A percentile compares a stretch with the other conserved stretches of the same genome.
Evolutionary conservation across 2,329 filamentous ascomycete genomes (phyloP).

Genomic region (Alternaria sp.): DNA sequence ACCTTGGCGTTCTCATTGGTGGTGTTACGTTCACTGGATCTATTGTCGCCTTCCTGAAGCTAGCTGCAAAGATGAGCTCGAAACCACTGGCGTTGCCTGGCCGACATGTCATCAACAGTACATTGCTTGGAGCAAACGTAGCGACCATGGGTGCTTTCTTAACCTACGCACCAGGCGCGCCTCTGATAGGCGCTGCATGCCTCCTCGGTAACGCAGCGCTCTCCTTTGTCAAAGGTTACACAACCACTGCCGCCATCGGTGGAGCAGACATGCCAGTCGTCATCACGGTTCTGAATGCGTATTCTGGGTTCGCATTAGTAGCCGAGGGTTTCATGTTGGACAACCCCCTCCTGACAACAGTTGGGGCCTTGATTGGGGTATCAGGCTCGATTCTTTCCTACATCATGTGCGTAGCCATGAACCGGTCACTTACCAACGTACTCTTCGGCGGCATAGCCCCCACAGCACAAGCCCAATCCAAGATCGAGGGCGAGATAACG

Average conservation of each 20-base stretch:
- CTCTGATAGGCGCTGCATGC: conserved; percentile 79
- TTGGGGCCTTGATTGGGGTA: conserved; percentile 86
- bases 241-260: conserved; percentile 86
- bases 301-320: conserved; percentile 88
- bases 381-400: conserved; percentile 84
- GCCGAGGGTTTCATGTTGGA: conserved; percentile 93
- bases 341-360: conserved; percentile 82
- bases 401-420: conserved; percentile 82
- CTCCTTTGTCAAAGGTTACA: conserved; percentile 86
- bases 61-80: conserved; percentile 83
- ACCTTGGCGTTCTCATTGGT: conserved; percentile 83
- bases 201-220: conserved; percentile 78
- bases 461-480: conserved; percentile 69
- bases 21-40: conserved; percentile 92
- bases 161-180: conserved; percentile 80
- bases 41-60: conserved; percentile 87
- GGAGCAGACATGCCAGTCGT: conserved; percentile 95
- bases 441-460: conserved; percentile 82
- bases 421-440: conserved; percentile 86
- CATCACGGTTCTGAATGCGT: conserved; percentile 89
- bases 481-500: conserved; percentile 81
- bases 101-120: conserved; percentile 76
- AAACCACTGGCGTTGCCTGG: conserved; percentile 76
- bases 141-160: conserved; percentile 87
- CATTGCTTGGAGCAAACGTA: conserved; percentile 76